Percentiles rank a stretch among this genome's conserved stretches.
Conservation (phyloP, 352 stramenopile genomes). For the Pythium apleroticum region DNA sequence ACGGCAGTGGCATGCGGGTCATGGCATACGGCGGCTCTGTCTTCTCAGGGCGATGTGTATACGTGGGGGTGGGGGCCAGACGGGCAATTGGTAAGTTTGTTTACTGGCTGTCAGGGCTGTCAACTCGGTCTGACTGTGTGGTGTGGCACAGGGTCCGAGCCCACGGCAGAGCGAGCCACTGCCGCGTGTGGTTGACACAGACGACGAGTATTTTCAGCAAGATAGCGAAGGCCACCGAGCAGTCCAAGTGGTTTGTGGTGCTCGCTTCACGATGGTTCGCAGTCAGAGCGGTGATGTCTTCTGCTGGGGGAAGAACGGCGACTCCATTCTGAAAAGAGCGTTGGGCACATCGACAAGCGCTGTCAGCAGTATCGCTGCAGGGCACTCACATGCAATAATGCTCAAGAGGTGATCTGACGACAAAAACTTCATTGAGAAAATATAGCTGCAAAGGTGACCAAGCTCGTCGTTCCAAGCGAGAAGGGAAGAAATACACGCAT, state of each 20-base stretch:
- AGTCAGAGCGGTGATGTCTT: slow-evolving; percentile 45
- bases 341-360: not conserved
- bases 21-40: slow-evolving; percentile 75
- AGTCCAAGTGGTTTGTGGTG: slow-evolving; percentile 44
- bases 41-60: slow-evolving; percentile 65
- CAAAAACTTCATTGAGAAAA: not conserved
- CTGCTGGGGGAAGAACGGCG: slow-evolving; percentile 43
- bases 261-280: slow-evolving; percentile 49
- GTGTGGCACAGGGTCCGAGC: slow-evolving; percentile 12
- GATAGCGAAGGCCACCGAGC: slow-evolving; percentile 33
- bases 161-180: slow-evolving; percentile 32
- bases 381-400: slow-evolving; percentile 14
- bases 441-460: not conserved
- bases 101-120: no score
- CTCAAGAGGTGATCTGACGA: not conserved
- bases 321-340: not conserved
- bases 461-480: not conserved
- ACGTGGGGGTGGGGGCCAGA: slow-evolving; percentile 78
- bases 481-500: not conserved
- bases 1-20: slow-evolving; percentile 60
- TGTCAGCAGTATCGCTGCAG: not conserved
- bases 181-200: slow-evolving; percentile 47
- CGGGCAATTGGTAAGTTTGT: slow-evolving; percentile 65
- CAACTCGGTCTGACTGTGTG: not conserved
- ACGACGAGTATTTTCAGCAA: slow-evolving; percentile 24